Evolutionary conservation across 2,329 filamentous ascomycete genomes (phyloP).

Genomic region (Pyricularia sp.): DNA sequence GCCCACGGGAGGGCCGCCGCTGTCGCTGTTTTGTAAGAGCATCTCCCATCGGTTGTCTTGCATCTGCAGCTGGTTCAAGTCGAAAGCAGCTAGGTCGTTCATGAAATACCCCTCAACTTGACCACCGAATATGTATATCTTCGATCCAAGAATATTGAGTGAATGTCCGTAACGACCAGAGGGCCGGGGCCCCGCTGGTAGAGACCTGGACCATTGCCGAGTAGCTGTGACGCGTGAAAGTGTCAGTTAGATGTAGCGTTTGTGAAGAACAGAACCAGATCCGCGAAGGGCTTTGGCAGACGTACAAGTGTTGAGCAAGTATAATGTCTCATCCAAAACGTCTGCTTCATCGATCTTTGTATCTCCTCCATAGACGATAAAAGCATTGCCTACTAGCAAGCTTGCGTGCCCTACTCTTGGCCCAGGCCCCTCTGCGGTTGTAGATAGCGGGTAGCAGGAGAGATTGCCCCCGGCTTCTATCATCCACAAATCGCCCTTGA

Average conservation of each 20-base stretch:
- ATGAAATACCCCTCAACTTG: conserved; percentile 97
- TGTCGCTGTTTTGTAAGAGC: conserved; percentile 63
- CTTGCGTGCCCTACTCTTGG: conserved; percentile 90
- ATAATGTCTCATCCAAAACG: conserved; percentile 84
- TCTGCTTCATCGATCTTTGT: conserved; percentile 94
- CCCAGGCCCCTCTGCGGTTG: conserved; percentile 85
- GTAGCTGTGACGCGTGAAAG: conserved; percentile 51
- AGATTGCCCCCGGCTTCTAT: conserved; percentile 81
- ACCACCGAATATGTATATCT: conserved; percentile 93
- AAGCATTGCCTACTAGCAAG: conserved; percentile 91
- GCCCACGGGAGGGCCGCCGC: conserved; percentile 43
- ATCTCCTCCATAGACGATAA: conserved; percentile 97
- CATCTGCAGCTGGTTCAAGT: conserved; percentile 86
- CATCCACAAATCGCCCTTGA: conserved; percentile 97
- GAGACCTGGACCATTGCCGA: conserved; percentile 90
- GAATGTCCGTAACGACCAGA: conserved; percentile 92
- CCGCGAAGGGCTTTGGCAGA: not conserved
- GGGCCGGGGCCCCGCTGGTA: conserved; percentile 75
- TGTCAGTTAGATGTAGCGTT: not conserved
- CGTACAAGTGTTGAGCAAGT: conserved; percentile 94
- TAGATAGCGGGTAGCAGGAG: conserved; percentile 82
- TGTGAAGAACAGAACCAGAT: not conserved
- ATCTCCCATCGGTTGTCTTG: conserved; percentile 90
- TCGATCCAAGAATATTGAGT: conserved; percentile 89
- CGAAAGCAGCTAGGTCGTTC: conserved; percentile 92